Base-by-base conservation (phyloP, 108 stramenopile species). In the Nannochloropsis oceanica region DNA sequence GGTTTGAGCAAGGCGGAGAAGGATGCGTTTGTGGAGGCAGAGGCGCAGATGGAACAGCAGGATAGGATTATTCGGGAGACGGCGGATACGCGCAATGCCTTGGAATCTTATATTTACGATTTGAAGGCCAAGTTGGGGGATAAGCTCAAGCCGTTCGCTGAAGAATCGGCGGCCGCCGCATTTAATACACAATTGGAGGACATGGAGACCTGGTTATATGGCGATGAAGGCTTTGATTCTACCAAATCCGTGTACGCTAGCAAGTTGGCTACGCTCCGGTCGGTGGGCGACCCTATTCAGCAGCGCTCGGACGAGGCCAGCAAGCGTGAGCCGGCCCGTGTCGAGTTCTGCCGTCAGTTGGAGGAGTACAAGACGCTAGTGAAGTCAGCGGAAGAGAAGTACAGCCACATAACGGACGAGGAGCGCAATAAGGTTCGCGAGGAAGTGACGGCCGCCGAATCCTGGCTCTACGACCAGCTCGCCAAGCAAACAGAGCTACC, bases 91-190 rank as follows among this genome's bases (percentile, higher is more conserved):
- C 93, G 97, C 44, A 99, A 99, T 89, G 97, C 99, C 86, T 91
- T 99, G 26, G 99, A 99, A 88, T 92, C 95, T 12, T 99, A 99
- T 94, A 95, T 99, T 84, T 99, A 99, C 91, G 90, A 92, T 84
- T 96, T 99, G 98, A 95, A 98, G 26, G 97, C 97, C 93, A 95
- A 95, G 89, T 79, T 89, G 24, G 89, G 84, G 43, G 26, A 18
- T 26, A 92, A 92, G 22, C 91, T 99, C 82, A 93, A 89, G 14
- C 80, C 88, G 18, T 99, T 92, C 89, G 92, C 90, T 82, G 94
- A 95, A 25, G 92, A 94, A n/a, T 92, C 88, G 82, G 97, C 96
- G 91, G 93, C 93, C 91, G 87, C 87, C 20, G 83, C 88, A 18
- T 95, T 98, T 86, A 84, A 86, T 25, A 85, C 87, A 26, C 84